Evolutionary conservation across 306 rosid genomes (phyloP).

Genomic region (Alnus rubra): DNA sequence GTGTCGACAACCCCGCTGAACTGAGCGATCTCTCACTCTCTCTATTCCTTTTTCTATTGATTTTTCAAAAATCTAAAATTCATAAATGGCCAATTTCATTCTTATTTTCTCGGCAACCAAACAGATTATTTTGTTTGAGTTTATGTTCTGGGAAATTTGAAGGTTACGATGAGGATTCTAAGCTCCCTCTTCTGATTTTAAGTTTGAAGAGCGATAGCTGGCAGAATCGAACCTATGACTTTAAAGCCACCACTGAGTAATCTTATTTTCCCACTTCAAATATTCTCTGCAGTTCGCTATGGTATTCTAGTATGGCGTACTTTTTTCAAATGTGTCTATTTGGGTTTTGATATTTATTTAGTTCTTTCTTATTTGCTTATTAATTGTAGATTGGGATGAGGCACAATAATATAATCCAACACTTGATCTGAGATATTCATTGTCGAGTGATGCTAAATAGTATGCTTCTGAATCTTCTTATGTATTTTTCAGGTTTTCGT

Average conservation of each 20-base stretch:
- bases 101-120: neutral
- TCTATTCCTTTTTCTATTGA: too few species aligned
- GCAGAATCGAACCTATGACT: constrained; percentile 49
- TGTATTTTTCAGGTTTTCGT: neutral
- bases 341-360: neutral
- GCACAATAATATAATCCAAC: constrained; percentile 41
- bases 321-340: neutral
- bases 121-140: neutral
- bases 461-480: constrained; percentile 37
- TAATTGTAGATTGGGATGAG: constrained; percentile 36
- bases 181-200: constrained; percentile 55
- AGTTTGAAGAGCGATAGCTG: constrained; percentile 42
- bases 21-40: constrained; percentile 48
- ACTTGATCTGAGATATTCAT: constrained; percentile 47
- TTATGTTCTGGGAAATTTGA: constrained; percentile 7
- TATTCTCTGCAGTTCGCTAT: neutral
- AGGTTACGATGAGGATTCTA: constrained; percentile 36
- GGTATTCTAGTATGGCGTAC: neutral
- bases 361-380: neutral
- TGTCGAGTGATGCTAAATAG: constrained; percentile 33
- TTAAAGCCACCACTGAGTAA: constrained; percentile 44
- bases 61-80: neutral
- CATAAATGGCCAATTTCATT: too few species aligned
- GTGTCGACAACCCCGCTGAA: constrained; percentile 68
- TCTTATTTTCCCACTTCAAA: constrained; percentile 8